These are phyloP conservation scores for Helenozyma rhizophorensis DNA, from an alignment of 805 yeast genomes.

Conservation along the genomic window DNA sequence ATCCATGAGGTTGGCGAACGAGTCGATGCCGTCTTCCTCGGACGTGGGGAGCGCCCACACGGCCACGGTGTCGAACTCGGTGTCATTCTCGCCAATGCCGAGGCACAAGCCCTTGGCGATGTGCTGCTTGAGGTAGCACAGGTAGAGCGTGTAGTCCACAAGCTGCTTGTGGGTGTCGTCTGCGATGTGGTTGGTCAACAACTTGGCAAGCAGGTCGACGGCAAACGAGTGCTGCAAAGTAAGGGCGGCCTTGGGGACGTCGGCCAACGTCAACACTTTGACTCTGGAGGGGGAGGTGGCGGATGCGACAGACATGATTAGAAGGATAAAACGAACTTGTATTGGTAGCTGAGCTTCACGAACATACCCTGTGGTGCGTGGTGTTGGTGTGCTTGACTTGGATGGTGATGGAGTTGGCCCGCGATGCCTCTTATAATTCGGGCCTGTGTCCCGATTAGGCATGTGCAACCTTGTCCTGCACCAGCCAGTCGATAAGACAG, in stretches of 20 bases:
- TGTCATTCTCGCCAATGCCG: slow-evolving; percentile 43
- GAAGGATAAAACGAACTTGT: slow-evolving; percentile 16
- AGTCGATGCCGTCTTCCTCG: slow-evolving; percentile 37
- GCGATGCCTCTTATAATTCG: no score
- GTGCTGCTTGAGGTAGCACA: slow-evolving; percentile 48
- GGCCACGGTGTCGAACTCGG: slow-evolving; percentile 49
- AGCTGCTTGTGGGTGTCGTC: slow-evolving; percentile 4
- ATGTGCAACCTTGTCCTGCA: no score
- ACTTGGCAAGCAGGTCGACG: slow-evolving; percentile 31
- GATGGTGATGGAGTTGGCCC: no score
- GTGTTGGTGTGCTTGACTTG: no score
- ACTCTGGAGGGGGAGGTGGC: slow-evolving; percentile 3
- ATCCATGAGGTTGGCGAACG: slow-evolving; percentile 44
- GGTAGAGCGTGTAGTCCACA: slow-evolving; percentile 32
- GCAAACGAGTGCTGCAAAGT: slow-evolving; percentile 34
- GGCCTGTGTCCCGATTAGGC: no score
- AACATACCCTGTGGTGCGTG: slow-evolving; percentile 13
- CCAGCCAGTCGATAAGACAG: no score
- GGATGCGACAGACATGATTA: slow-evolving; percentile 2
- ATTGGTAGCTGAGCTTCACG: slow-evolving; percentile 19
- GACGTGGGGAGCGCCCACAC: slow-evolving; percentile 50
- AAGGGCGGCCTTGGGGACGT: slow-evolving; percentile 31
- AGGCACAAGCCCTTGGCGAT: slow-evolving; percentile 46
- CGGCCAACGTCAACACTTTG: slow-evolving; percentile 11
- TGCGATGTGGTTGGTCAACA: slow-evolving; percentile 12